These are phyloP conservation scores for Aspergillus piperis DNA, from an alignment of 2,329 filamentous ascomycete species.

Conservation along the genomic window DNA sequence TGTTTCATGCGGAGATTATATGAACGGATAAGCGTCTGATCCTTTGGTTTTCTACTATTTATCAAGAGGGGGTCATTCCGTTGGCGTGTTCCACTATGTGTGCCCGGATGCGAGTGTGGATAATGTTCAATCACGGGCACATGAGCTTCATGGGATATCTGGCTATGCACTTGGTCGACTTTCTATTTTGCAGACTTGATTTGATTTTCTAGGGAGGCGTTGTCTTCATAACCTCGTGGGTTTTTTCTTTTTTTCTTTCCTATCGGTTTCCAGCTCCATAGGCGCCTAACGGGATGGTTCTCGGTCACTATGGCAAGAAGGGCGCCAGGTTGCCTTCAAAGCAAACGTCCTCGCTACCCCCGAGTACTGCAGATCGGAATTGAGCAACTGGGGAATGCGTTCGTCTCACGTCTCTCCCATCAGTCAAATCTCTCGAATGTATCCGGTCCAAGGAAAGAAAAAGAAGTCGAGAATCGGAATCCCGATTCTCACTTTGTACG, in stretches of 20 bases:
- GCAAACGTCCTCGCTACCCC: slow-evolving; percentile 19
- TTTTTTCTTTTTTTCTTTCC: slow-evolving; percentile 31
- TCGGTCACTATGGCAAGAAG: slow-evolving; percentile 32
- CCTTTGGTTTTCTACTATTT: slow-evolving; percentile 35
- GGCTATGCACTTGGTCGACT: slow-evolving; percentile 42
- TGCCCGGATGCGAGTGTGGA: slow-evolving; percentile 41
- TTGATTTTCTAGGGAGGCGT: slow-evolving; percentile 47
- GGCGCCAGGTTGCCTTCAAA: slow-evolving; percentile 17
- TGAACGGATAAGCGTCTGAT: slow-evolving; percentile 36
- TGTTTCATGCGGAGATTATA: slow-evolving; percentile 36
- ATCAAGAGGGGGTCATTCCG: slow-evolving; percentile 30
- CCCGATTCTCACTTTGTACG: slow-evolving; percentile 15
- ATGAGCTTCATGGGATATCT: slow-evolving; percentile 35
- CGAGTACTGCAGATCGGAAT: slow-evolving; percentile 20
- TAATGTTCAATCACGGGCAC: slow-evolving; percentile 40
- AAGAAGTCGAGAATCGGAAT: slow-evolving; percentile 26
- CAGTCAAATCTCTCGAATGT: slow-evolving; percentile 13
- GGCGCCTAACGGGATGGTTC: slow-evolving; percentile 20
- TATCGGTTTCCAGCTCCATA: slow-evolving; percentile 22
- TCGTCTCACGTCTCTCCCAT: slow-evolving; percentile 17
- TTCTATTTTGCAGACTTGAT: slow-evolving; percentile 46
- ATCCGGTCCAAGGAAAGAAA: slow-evolving; percentile 12
- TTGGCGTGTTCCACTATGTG: slow-evolving; percentile 30
- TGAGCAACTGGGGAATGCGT: slow-evolving; percentile 25
- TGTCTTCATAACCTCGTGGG: slow-evolving; percentile 45